Evolutionary conservation across 352 stramenopile genomes (phyloP).

Genomic region (Phytophthora melonis): DNA sequence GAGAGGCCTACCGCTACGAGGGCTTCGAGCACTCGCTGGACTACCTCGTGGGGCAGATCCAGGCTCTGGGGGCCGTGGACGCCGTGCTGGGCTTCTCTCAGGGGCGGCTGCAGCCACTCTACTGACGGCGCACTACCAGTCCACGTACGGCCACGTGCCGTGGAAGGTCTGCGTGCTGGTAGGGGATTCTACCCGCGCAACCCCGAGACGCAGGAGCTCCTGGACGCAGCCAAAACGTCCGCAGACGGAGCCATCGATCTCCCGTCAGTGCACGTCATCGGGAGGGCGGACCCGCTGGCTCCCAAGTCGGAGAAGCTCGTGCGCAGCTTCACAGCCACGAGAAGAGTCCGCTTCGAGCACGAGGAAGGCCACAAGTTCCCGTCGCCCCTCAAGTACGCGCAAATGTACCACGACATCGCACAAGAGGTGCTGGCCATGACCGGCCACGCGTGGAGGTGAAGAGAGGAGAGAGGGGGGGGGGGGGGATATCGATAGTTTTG

Average conservation of each 20-base stretch:
- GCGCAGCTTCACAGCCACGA: slow-evolving; percentile 47
- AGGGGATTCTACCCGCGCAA: slow-evolving; percentile 65
- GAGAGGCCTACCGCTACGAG: slow-evolving; percentile 58
- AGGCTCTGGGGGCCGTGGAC: slow-evolving; percentile 63
- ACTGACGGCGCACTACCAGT: slow-evolving; percentile 69
- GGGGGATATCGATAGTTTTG: too few species aligned
- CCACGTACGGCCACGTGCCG: slow-evolving; percentile 48
- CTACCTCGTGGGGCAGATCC: slow-evolving; percentile 57
- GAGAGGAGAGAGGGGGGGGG: too few species aligned
- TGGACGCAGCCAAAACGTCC: slow-evolving; percentile 49
- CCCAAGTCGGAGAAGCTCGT: slow-evolving; percentile 62
- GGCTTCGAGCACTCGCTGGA: slow-evolving; percentile 73
- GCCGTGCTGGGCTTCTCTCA: slow-evolving; percentile 83
- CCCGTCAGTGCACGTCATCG: slow-evolving; percentile 76
- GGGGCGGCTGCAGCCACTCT: slow-evolving; percentile 64
- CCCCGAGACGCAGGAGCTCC: slow-evolving; percentile 56
- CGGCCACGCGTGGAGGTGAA: slow-evolving; percentile 25
- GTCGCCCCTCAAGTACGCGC: slow-evolving; percentile 46
- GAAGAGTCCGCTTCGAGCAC: slow-evolving; percentile 61
- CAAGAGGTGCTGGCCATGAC: slow-evolving; percentile 51
- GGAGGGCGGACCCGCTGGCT: slow-evolving; percentile 53
- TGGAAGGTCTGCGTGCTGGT: slow-evolving; percentile 73
- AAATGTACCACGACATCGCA: slow-evolving; percentile 64
- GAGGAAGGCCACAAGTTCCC: slow-evolving; percentile 88
- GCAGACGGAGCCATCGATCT: slow-evolving; percentile 55